A percentile compares a stretch with the other conserved stretches of the same genome.
These are phyloP conservation scores for Rhipidocladum racemiflorum DNA, from an alignment of 176 grass and related monocot species.

Conservation along the genomic window DNA sequence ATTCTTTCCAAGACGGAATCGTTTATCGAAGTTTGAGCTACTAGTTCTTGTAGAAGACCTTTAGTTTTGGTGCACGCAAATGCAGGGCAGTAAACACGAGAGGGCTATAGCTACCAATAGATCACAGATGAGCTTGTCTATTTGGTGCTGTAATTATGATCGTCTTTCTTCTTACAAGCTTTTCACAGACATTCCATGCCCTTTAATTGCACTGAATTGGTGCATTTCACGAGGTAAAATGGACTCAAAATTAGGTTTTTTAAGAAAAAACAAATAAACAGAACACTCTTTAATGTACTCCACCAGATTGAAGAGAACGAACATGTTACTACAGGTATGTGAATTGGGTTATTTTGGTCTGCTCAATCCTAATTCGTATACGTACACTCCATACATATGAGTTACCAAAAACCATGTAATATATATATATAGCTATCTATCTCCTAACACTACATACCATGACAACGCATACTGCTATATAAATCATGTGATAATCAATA, in stretches of 20 bases:
- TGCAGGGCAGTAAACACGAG: conserved; percentile 15
- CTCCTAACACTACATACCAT: not conserved
- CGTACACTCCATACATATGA: not conserved
- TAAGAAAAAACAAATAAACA: not conserved
- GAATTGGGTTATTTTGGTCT: not conserved
- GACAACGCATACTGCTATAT: not conserved
- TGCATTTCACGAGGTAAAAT: conserved; percentile 21
- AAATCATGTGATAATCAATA: not conserved
- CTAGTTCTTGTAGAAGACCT: not conserved
- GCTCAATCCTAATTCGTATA: not conserved
- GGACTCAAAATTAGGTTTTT: not conserved
- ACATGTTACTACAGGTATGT: not conserved
- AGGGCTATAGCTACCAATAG: not conserved
- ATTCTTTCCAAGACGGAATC: conserved; percentile 26
- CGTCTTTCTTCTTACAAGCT: conserved; percentile 1
- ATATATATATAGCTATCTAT: not conserved
- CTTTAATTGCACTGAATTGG: conserved; percentile 17
- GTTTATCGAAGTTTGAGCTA: conserved; percentile 41
- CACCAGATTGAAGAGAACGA: not conserved
- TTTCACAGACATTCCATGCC: conserved; percentile 19
- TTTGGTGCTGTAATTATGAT: conserved; percentile 34
- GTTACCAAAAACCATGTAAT: not conserved
- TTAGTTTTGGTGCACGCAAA: conserved; percentile 28
- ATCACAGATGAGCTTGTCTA: not conserved
- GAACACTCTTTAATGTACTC: conserved; percentile 29